These are phyloP conservation scores for Magnusiomyces paraingens DNA, from an alignment of 1,139 yeast species.

Conservation along the genomic window DNA sequence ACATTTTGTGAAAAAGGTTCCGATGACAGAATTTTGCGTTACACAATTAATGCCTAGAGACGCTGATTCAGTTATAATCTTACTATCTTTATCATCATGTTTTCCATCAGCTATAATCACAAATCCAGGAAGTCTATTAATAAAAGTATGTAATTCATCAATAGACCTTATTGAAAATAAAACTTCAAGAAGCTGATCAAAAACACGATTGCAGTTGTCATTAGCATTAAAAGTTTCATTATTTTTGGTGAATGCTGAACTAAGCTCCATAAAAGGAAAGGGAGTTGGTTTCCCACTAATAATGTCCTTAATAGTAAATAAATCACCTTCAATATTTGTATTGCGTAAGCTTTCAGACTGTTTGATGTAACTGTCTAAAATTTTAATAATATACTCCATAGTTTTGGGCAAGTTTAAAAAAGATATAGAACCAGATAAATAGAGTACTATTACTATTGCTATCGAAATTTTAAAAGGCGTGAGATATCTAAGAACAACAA, in stretches of 20 bases:
- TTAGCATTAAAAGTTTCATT: background rate
- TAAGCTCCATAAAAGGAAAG: no score
- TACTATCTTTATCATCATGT: conserved; percentile 9
- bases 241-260: background rate
- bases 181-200: conserved; percentile 15
- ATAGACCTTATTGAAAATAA: conserved; percentile 17
- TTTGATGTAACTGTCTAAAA: conserved; percentile 19
- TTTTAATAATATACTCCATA: conserved; percentile 22
- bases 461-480: conserved; percentile 28
- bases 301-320: background rate
- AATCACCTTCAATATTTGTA: background rate
- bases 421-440: conserved; percentile 23
- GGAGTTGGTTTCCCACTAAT: background rate
- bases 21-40: conserved; percentile 30
- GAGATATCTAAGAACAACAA: conserved; percentile 18
- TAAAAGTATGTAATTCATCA: conserved; percentile 19
- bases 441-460: conserved; percentile 20
- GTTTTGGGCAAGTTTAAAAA: conserved; percentile 16
- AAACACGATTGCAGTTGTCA: conserved; percentile 2
- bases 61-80: background rate
- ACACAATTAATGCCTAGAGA: background rate
- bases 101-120: conserved; percentile 10
- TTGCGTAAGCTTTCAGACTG: background rate
- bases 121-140: conserved; percentile 11
- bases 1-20: conserved; percentile 39